Conservation (phyloP, 2,329 filamentous ascomycete species). For the Cladosporium colombiae region DNA sequence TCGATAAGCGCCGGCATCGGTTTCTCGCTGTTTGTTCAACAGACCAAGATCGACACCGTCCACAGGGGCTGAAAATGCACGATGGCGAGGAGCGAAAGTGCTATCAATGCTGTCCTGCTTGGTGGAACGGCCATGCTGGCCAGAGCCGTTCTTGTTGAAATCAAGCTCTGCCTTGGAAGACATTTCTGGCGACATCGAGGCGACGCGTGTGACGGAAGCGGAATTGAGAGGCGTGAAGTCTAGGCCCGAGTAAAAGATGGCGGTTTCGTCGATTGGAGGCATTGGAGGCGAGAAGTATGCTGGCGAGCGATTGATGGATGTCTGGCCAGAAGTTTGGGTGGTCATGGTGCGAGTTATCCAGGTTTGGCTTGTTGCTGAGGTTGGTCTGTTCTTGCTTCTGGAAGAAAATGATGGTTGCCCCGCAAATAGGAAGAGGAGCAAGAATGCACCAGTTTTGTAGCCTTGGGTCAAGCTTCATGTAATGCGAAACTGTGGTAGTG, state of each 20-base stretch:
- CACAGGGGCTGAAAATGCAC: conserved; percentile 11
- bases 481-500: neutral
- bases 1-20: neutral
- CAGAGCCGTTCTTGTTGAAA: neutral
- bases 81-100: neutral
- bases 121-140: neutral
- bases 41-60: neutral
- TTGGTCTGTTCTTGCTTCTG: neutral
- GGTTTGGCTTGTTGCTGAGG: neutral
- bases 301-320: neutral
- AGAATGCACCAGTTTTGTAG: neutral
- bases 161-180: neutral
- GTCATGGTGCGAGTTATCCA: neutral
- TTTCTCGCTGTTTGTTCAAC: neutral
- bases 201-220: neutral
- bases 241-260: neutral
- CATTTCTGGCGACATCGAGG: neutral
- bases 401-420: neutral
- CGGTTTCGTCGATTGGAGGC: neutral
- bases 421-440: neutral
- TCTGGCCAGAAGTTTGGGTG: neutral
- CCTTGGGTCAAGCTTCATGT: neutral
- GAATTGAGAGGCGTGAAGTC: neutral
- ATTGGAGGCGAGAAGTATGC: neutral
- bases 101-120: neutral